Evolutionary conservation across 768 basidiomycete genomes (phyloP), one percentile per base, ranked within the genome.

Genomic region (Psilocybe tampanensis): DNA sequence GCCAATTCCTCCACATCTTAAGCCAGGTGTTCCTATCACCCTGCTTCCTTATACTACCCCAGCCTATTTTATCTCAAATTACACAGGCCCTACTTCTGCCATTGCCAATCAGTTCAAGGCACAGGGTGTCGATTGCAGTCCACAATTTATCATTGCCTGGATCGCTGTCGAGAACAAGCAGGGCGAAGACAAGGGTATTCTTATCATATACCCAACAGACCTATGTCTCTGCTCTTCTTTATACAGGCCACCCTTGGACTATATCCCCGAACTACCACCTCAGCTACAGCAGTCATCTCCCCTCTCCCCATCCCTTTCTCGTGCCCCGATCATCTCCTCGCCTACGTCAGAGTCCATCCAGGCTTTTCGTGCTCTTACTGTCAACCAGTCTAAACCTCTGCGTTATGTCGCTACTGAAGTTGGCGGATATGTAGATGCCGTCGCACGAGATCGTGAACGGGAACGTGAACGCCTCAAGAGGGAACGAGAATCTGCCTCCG

Each of bases 151-250:
- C 44, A 84, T 92, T 51, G 88, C 82, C 3, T 92, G 87, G 86
- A 77, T 92, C 34, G 80, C 79, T 29, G 86, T 92, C 18, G 83
- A 90, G 69, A 90, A 90, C 64, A 86, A 81, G 59, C 89, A 88
- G 60, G 89, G 88, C 29, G 90, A 92, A 67, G 89, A 90, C 61
- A 92, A 91, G 63, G 90, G 90, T 0, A 73, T 90, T 26, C 75
- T 81, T n/a, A 74, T 89, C 47, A 84, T 92, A 59, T 93, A 90
- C 76, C 91, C 92, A 1, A 70, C 80, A 2, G 70, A 75, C 1
- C 80, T 93, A 3, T 89, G 86, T 60, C 64, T 81, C 21, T 70
- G 76, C 68, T 59, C 69, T 18, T 64, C 45, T 52, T 75, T 15
- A 63, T 72, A 44, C 66, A 76, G 54, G 67, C 70, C 52, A 9